Evolutionary conservation across 192 early-diverging fungal species (phyloP), one percentile per base, ranked within the genome.

Genomic region (Phycomyces blakesleeanus): DNA sequence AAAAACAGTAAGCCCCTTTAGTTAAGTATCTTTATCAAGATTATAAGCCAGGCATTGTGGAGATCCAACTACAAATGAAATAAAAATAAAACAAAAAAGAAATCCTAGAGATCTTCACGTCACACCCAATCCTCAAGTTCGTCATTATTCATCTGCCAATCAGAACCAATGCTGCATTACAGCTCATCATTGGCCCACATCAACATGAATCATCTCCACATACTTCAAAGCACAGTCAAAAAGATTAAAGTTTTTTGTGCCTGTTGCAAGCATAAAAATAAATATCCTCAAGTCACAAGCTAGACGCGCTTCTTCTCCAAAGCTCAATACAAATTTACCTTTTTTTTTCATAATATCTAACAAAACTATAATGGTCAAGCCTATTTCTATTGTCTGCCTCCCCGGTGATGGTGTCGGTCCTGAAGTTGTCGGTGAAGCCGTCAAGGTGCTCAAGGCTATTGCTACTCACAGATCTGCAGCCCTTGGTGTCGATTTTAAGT

Each of bases 361-460:
- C n/a, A n/a, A n/a, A n/a, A n/a, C n/a, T n/a, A n/a, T n/a, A 47
- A 47, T 47, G 44, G 12, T 18, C 44, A 47, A 47, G 44, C 44
- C 44, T 47, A 63, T 67, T 22, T 51, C 55, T 24, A 75, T 91
- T 55, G 87, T 93, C 21, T 83, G 94, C 44, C 81, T 95, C 54
- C 87, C 91, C 63, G 96, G 96, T 60, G 97, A 99, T 73, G 95
- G 96, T 58, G 87, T 96, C 58, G 97, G 97, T 37, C 97, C 97
- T 29, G 97, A 99, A 72, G 91, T 97, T 44, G 88, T 91, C 55
- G 85, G 82, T 18, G 91, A 99, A 72, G 97, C 93, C 39, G 78
- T 89, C 75, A 92, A 91, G 66, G 88, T 98, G 24, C 86, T 99
- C 66, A 85, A 94, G 59, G 68, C 89, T 15, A 82, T 98, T 49